A percentile compares a stretch with the other conserved stretches of the same genome.
Evolutionary conservation across 805 yeast species (phyloP).

Genomic region (Candida nonsorbophila): DNA sequence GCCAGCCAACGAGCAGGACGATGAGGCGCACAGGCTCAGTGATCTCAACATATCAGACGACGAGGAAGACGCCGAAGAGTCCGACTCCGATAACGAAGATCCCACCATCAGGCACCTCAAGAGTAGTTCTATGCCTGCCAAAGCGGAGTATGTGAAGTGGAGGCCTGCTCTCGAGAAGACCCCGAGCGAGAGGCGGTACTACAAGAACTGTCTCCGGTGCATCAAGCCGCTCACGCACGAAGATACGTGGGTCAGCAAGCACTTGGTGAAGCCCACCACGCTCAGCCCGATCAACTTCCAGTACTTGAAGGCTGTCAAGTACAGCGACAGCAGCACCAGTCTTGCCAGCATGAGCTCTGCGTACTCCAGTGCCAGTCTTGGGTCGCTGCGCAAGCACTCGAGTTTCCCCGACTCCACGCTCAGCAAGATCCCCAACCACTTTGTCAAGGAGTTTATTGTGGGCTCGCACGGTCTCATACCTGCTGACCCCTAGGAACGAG

Average conservation of each 20-base stretch:
- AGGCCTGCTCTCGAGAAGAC: slow-evolving; percentile 33
- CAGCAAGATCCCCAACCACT: slow-evolving; percentile 24
- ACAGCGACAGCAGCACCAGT: slow-evolving; percentile 3
- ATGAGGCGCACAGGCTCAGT: too few relatives aligned
- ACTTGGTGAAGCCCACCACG: slow-evolving; percentile 34
- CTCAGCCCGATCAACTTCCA: slow-evolving; percentile 22
- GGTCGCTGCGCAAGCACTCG: too few relatives aligned
- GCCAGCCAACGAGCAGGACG: too few relatives aligned
- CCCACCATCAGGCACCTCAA: too few relatives aligned
- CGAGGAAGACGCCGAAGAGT: too few relatives aligned
- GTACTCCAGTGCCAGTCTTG: too few relatives aligned
- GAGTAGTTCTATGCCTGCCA: too few relatives aligned
- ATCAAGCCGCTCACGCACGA: slow-evolving; percentile 48
- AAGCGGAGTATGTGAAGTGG: slow-evolving; percentile 51
- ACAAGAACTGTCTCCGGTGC: slow-evolving; percentile 52
- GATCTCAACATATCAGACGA: too few relatives aligned
- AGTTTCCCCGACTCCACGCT: too few relatives aligned
- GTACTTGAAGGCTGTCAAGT: slow-evolving; percentile 15
- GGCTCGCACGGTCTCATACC: slow-evolving; percentile 35
- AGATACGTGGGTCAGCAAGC: slow-evolving; percentile 50
- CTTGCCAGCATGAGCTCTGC: neutral
- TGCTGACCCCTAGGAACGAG: slow-evolving; percentile 8
- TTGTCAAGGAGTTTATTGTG: slow-evolving; percentile 27
- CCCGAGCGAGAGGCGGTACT: slow-evolving; percentile 27
- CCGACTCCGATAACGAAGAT: too few relatives aligned